Percentiles rank a stretch among this genome's conserved stretches.
Evolutionary conservation across 805 yeast genomes (phyloP).

Genomic region (Gaillardinia entomophila): DNA sequence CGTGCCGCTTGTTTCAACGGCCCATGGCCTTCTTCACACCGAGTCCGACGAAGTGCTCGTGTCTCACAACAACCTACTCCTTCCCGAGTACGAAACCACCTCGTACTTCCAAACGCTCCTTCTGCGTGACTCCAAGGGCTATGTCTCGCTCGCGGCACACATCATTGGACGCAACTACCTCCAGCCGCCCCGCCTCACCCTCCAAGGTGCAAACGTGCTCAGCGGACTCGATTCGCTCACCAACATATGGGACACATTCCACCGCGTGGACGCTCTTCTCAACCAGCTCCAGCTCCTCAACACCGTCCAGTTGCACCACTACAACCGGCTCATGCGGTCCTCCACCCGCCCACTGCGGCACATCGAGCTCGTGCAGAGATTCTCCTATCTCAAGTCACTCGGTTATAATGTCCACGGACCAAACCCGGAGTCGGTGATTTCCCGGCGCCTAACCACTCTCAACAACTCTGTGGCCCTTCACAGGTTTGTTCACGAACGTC

Average conservation of each 20-base stretch:
- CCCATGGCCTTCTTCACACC: not conserved
- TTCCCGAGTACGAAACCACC: conserved; percentile 30
- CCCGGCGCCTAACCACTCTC: conserved; percentile 9
- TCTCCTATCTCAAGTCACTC: conserved; percentile 20
- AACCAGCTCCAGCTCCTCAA: conserved; percentile 36
- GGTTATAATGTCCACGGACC: conserved; percentile 36
- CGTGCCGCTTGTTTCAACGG: not conserved
- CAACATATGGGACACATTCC: conserved; percentile 16
- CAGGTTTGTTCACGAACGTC: conserved; percentile 8
- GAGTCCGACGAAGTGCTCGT: conserved; percentile 22
- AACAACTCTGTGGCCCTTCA: conserved; percentile 8
- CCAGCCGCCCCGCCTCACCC: not conserved
- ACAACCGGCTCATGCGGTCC: conserved; percentile 3
- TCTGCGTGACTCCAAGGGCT: conserved; percentile 29
- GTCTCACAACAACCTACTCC: conserved; percentile 27
- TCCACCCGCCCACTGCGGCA: conserved; percentile 1
- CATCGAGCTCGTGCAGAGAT: conserved; percentile 7
- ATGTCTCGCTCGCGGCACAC: conserved; percentile 27
- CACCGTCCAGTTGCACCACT: conserved; percentile 14
- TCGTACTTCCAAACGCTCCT: conserved; percentile 32
- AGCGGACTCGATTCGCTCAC: conserved; percentile 19
- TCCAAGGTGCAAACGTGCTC: not conserved
- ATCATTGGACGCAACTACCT: conserved; percentile 30
- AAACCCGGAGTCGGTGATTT: conserved; percentile 8
- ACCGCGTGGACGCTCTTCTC: conserved; percentile 18